Base-by-base conservation (phyloP, 192 early-diverging fungal species). In the Backusella australiensis region DNA sequence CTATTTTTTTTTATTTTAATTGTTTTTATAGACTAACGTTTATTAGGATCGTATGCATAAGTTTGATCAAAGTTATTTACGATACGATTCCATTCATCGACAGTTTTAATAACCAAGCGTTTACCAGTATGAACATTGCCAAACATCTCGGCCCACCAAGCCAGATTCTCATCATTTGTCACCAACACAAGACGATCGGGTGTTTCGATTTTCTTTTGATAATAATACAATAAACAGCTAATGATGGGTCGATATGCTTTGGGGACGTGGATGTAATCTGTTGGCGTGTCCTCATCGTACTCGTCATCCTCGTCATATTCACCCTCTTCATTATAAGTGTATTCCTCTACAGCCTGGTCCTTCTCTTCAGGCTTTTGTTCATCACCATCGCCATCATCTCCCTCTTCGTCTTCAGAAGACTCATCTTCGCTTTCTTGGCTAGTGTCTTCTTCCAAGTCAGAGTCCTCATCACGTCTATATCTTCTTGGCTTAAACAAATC, bases 71-170 rank as follows among this genome's bases (percentile, higher is more conserved):
- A 49, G 41, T 46, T 63, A 34, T 68, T 49, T 17, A 78, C 67
- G 14, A 77, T 69, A 17, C 67, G 46, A 66, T 81, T 74, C 75
- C 76, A 81, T 68, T 81, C 76, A 36, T 77, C 70, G 0, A 81
- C 80, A 9, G 73, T 71, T 23, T 78, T 63, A n/a, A 77, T 46
- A 6, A 26, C 44, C 21, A 81, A 39, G 21, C 76, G 76, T 49
- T 46, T 39, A 35, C 76, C 73, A 26, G 76, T 75, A 38, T 38
- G 3, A 2, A 76, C 73, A 71, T 81, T 42, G 46, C 83, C 75
- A 80, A 90, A 90, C 75, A 82, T 76, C 21, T 80, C 76, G 12
- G 87, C 85, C 82, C 84, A 88, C 69, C 84, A 83, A 1, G 67
- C 70, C 49, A 88, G 72, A 29, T 86, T 73, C 23, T 79, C 76